A percentile compares a stretch with the other conserved stretches of the same genome.
phyloP scores from a whole-genome alignment of 331 rosid genomes.

The Dryas integrifolia region DNA sequence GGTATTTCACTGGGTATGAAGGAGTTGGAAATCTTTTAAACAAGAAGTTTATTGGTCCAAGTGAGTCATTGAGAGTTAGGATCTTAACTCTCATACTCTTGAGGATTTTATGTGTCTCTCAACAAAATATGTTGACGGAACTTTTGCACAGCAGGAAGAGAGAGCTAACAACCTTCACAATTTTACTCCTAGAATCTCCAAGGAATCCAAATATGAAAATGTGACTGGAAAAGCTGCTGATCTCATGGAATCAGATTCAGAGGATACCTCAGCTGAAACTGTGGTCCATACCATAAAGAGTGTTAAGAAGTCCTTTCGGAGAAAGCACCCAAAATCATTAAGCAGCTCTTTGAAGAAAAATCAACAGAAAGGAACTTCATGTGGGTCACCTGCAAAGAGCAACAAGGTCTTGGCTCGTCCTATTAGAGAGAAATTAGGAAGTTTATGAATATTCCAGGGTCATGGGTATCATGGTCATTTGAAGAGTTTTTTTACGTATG shows the following conservation, averaged over 20 bases:
- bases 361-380: slow-evolving; percentile 35
- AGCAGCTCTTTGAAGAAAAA: slow-evolving; percentile 40
- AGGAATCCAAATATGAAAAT: slow-evolving; percentile 42
- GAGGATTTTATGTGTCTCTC: not conserved
- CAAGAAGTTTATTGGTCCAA: not conserved
- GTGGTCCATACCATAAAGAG: slow-evolving; percentile 27
- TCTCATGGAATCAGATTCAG: slow-evolving; percentile 38
- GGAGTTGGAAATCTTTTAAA: slow-evolving; percentile 4
- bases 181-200: slow-evolving; percentile 33
- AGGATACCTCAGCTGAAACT: slow-evolving; percentile 35
- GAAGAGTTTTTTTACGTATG: not conserved
- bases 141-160: slow-evolving; percentile 45
- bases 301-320: slow-evolving; percentile 20
- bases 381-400: slow-evolving; percentile 33
- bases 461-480: not conserved
- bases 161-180: slow-evolving; percentile 31
- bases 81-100: not conserved
- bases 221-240: slow-evolving; percentile 32
- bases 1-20: not conserved
- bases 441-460: not conserved
- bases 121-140: slow-evolving; percentile 1
- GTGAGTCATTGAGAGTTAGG: not conserved
- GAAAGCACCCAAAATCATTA: slow-evolving; percentile 41
- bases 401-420: slow-evolving; percentile 42
- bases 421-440: not conserved